phyloP scores from a whole-genome alignment of 345 rosid genomes.

The Stellera chamaejasme region DNA sequence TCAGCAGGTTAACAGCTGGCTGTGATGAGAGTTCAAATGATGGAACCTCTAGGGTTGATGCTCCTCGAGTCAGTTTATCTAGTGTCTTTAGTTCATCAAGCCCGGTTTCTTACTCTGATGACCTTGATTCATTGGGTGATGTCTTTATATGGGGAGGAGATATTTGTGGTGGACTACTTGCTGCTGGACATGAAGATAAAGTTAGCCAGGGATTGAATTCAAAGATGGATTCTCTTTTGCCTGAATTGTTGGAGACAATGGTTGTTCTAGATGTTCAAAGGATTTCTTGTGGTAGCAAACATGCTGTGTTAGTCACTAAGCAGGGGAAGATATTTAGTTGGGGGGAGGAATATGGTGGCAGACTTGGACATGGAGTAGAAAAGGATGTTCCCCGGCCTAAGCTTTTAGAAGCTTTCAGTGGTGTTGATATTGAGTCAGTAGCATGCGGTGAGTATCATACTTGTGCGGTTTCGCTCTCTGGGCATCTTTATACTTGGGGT shows the following conservation, averaged over 20 bases:
- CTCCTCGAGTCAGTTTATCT: slow-evolving; percentile 65
- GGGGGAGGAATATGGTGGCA: slow-evolving; percentile 85
- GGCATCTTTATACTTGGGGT: slow-evolving; percentile 94
- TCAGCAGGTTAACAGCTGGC: slow-evolving; percentile 19
- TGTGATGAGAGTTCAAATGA: slow-evolving; percentile 38
- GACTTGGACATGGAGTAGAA: slow-evolving; percentile 82
- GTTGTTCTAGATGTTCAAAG: slow-evolving; percentile 61
- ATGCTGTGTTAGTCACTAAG: slow-evolving; percentile 74
- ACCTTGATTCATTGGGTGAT: slow-evolving; percentile 79
- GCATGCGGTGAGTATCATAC: slow-evolving; percentile 92
- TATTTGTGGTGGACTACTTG: slow-evolving; percentile 45
- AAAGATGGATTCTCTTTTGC: slow-evolving; percentile 51
- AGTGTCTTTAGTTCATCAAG: slow-evolving; percentile 83
- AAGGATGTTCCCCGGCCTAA: slow-evolving; percentile 48
- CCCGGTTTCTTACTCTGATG: slow-evolving; percentile 74
- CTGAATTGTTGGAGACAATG: slow-evolving; percentile 65
- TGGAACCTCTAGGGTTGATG: slow-evolving; percentile 50
- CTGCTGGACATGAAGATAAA: slow-evolving; percentile 38
- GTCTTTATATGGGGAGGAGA: slow-evolving; percentile 95
- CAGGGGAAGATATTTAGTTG: slow-evolving; percentile 86
- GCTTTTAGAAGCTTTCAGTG: slow-evolving; percentile 52
- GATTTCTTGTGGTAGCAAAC: slow-evolving; percentile 80
- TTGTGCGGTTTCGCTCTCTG: slow-evolving; percentile 65
- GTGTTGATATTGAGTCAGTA: slow-evolving; percentile 50
- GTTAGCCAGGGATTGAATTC: slow-evolving; percentile 22